phyloP scores from a whole-genome alignment of 108 stramenopile genomes.

The Cyclotella atomus region DNA sequence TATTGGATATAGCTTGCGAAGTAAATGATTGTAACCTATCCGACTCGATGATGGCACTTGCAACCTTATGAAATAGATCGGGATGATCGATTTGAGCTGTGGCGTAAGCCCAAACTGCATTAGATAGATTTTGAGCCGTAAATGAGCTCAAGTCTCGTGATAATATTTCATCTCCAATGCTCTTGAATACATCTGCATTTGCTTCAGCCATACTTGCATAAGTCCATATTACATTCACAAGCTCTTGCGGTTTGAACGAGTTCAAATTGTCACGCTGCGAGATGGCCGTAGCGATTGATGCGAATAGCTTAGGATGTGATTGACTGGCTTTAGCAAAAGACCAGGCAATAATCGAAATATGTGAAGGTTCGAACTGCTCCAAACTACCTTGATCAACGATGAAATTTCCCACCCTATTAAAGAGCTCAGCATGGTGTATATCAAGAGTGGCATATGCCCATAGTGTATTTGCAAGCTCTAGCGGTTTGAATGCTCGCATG shows the following conservation, averaged over 20 bases:
- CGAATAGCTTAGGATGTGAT: neutral
- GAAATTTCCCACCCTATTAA: neutral
- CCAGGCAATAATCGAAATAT: neutral
- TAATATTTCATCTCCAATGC: neutral
- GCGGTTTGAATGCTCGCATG: neutral
- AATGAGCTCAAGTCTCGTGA: neutral
- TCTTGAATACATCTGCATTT: neutral
- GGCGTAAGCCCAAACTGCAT: neutral
- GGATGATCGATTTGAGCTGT: neutral
- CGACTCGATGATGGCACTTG: neutral
- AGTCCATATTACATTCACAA: neutral
- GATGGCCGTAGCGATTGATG: neutral
- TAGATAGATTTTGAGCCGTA: neutral
- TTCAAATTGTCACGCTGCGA: neutral
- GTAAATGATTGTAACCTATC: neutral
- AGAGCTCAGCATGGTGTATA: neutral
- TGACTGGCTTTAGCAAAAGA: neutral
- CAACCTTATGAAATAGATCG: neutral
- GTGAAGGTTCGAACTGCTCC: neutral
- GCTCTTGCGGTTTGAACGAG: conserved; percentile 1
- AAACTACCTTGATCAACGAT: neutral
- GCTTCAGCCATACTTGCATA: neutral
- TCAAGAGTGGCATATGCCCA: conserved; percentile 7
- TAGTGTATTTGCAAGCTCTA: neutral
- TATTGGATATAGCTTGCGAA: neutral